phyloP scores from a whole-genome alignment of 2,329 filamentous ascomycete genomes.

The Diaporthe longicolla region DNA sequence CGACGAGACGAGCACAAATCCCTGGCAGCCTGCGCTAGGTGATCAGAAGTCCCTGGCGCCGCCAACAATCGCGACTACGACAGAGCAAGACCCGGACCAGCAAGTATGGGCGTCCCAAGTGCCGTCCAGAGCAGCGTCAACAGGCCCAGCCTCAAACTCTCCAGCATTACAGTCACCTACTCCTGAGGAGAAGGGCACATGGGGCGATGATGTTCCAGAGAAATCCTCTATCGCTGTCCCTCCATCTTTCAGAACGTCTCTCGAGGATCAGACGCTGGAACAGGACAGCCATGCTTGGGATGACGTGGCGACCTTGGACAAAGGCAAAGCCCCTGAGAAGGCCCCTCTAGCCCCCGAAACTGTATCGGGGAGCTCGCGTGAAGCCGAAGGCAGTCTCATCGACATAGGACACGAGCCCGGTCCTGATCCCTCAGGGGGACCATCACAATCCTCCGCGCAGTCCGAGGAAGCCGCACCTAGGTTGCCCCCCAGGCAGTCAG shows the following conservation, averaged over 20 bases:
- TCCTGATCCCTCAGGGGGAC: slow-evolving; percentile 52
- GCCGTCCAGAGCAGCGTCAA: slow-evolving; percentile 51
- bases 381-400: slow-evolving; percentile 66
- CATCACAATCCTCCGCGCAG: slow-evolving; percentile 57
- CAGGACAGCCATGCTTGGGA: slow-evolving; percentile 66
- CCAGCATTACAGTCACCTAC: slow-evolving; percentile 55
- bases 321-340: slow-evolving; percentile 57
- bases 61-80: slow-evolving; percentile 44
- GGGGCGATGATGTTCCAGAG: slow-evolving; percentile 52
- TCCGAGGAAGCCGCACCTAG: slow-evolving; percentile 46
- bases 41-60: slow-evolving; percentile 51
- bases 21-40: slow-evolving; percentile 58
- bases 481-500: slow-evolving; percentile 41
- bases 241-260: slow-evolving; percentile 36
- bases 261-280: slow-evolving; percentile 53
- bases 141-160: slow-evolving; percentile 49
- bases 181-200: slow-evolving; percentile 57
- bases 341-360: slow-evolving; percentile 43
- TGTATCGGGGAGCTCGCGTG: slow-evolving; percentile 35
- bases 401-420: slow-evolving; percentile 61
- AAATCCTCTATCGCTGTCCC: slow-evolving; percentile 36
- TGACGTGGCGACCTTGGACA: slow-evolving; percentile 57
- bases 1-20: slow-evolving; percentile 59
- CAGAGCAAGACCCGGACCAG: slow-evolving; percentile 50
- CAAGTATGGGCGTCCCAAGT: slow-evolving; percentile 55